These are phyloP conservation scores for Hyaloperonospora brassicae DNA, from an alignment of 352 stramenopile genomes.

Conservation along the genomic window DNA sequence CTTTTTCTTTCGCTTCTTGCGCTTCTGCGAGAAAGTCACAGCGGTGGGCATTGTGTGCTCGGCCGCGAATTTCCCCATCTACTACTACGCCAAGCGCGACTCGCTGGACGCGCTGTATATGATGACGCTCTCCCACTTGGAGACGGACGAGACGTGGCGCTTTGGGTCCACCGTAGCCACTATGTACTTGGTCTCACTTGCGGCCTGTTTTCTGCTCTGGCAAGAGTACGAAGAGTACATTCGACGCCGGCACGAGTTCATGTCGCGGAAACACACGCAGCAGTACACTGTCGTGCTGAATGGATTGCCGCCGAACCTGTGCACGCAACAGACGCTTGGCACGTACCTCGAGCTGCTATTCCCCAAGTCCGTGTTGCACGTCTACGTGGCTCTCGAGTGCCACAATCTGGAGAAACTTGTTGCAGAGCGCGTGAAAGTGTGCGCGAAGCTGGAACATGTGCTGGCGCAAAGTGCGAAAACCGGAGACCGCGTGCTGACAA, in stretches of 20 bases:
- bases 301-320: slow-evolving; percentile 59
- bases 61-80: slow-evolving; percentile 68
- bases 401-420: slow-evolving; percentile 68
- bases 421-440: slow-evolving; percentile 52
- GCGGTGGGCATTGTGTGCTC: slow-evolving; percentile 48
- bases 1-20: slow-evolving; percentile 70
- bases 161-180: slow-evolving; percentile 56
- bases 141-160: slow-evolving; percentile 41
- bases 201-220: slow-evolving; percentile 57
- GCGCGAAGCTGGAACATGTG: slow-evolving; percentile 59
- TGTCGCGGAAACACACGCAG: slow-evolving; percentile 47
- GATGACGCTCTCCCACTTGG: slow-evolving; percentile 65
- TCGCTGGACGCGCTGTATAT: slow-evolving; percentile 37
- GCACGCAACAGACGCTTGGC: slow-evolving; percentile 62
- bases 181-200: slow-evolving; percentile 59
- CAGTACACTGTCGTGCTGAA: slow-evolving; percentile 79
- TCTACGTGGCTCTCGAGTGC: slow-evolving; percentile 74
- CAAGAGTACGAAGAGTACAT: slow-evolving; percentile 71
- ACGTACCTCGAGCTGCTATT: slow-evolving; percentile 77
- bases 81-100: slow-evolving; percentile 47
- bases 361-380: slow-evolving; percentile 52
- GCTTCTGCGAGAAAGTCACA: slow-evolving; percentile 65
- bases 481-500: slow-evolving; percentile 44
- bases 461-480: slow-evolving; percentile 55
- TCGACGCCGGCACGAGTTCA: slow-evolving; percentile 64